These are phyloP conservation scores for Emericellopsis terricola DNA, from an alignment of 495 filamentous ascomycete species.

Conservation along the genomic window DNA sequence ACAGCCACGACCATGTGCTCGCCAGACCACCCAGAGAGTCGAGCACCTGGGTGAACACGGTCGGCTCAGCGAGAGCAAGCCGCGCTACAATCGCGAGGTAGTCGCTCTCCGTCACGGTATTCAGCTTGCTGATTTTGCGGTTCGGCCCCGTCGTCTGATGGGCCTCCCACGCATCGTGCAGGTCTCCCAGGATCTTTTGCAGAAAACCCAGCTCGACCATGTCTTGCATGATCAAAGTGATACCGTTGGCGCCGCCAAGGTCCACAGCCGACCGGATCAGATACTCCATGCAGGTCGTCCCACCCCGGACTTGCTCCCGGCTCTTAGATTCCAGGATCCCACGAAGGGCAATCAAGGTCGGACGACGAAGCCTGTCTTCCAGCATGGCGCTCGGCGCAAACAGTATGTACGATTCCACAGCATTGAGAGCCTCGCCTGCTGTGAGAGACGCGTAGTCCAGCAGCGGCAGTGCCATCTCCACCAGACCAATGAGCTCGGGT, in stretches of 20 bases:
- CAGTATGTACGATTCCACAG: slow-evolving; percentile 56
- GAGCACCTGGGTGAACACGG: slow-evolving; percentile 43
- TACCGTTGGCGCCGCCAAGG: slow-evolving; percentile 46
- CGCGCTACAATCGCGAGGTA: slow-evolving; percentile 74
- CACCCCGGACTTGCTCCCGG: slow-evolving; percentile 43
- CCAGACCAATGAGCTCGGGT: slow-evolving; percentile 46
- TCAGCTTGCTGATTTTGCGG: slow-evolving; percentile 39
- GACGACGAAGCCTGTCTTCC: slow-evolving; percentile 37
- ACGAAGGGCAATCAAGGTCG: slow-evolving; percentile 38
- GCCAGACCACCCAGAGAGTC: slow-evolving; percentile 15
- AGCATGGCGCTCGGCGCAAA: slow-evolving; percentile 65
- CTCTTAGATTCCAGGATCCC: slow-evolving; percentile 39
- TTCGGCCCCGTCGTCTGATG: slow-evolving; percentile 65
- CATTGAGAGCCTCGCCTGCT: slow-evolving; percentile 38
- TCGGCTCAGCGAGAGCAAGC: slow-evolving; percentile 50
- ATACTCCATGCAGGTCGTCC: slow-evolving; percentile 50
- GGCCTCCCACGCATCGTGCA: slow-evolving; percentile 52
- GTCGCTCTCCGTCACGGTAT: slow-evolving; percentile 55
- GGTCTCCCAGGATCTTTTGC: slow-evolving; percentile 43
- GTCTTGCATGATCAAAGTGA: slow-evolving; percentile 45
- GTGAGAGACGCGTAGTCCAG: slow-evolving; percentile 42
- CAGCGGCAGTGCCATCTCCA: slow-evolving; percentile 48
- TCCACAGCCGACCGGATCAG: slow-evolving; percentile 51
- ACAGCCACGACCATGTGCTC: slow-evolving; percentile 51
- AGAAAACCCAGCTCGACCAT: slow-evolving; percentile 54